phyloP scores from a whole-genome alignment of 176 grass and related monocot genomes.

The Aechmea fasciata region DNA sequence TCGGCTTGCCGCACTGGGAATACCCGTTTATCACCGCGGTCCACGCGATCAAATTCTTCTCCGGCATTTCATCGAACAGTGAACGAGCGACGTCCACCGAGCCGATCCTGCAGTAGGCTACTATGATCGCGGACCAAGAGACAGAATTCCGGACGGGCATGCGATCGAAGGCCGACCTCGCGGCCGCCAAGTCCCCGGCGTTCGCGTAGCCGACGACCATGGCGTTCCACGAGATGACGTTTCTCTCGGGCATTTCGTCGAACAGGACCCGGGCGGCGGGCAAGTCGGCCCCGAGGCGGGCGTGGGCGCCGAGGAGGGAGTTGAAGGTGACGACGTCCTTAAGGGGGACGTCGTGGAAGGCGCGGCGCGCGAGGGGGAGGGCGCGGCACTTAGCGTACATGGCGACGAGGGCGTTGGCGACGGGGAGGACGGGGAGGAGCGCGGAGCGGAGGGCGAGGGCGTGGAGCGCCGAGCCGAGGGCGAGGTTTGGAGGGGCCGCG shows the following conservation, averaged over 20 bases:
- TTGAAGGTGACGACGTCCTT: constrained; percentile 55
- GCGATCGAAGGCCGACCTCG: constrained; percentile 35
- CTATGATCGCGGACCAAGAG: constrained; percentile 45
- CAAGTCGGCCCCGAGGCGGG: constrained; percentile 35
- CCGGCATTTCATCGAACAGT: constrained; percentile 48
- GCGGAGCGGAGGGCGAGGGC: constrained; percentile 36
- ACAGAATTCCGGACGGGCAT: constrained; percentile 37
- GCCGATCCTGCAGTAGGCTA: constrained; percentile 37
- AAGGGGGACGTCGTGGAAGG: constrained; percentile 27
- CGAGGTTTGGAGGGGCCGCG: constrained; percentile 26
- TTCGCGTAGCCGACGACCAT: constrained; percentile 58
- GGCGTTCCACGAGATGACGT: constrained; percentile 58
- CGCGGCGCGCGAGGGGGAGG: constrained; percentile 30
- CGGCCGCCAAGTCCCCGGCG: constrained; percentile 34
- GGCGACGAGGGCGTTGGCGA: constrained; percentile 55
- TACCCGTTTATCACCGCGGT: constrained; percentile 54
- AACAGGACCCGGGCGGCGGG: constrained; percentile 26
- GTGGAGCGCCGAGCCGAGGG: constrained; percentile 46
- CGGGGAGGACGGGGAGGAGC: constrained; percentile 50
- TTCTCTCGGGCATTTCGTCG: constrained; percentile 38
- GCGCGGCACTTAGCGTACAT: constrained; percentile 61
- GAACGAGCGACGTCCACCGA: constrained; percentile 18
- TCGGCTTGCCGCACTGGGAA: constrained; percentile 44
- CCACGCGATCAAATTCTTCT: constrained; percentile 48
- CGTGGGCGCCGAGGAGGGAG: constrained; percentile 48